phyloP scores from a whole-genome alignment of 179 eudicot genomes.

The Spinacia oleracea region DNA sequence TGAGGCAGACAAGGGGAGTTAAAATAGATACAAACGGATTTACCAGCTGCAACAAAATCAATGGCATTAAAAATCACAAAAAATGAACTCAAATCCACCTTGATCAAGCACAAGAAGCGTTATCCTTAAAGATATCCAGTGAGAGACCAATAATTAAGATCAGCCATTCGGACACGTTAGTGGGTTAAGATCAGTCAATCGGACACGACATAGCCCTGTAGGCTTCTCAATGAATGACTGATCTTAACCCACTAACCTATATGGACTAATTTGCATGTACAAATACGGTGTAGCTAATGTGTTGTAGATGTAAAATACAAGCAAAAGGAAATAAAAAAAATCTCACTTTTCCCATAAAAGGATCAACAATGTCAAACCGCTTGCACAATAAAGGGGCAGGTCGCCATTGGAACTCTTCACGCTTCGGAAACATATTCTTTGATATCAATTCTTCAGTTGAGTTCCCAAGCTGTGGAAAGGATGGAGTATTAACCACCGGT shows the following conservation, averaged over 20 bases:
- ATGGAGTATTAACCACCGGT: background rate
- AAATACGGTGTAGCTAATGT: background rate
- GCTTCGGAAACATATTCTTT: constrained; percentile 62
- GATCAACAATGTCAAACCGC: constrained; percentile 91
- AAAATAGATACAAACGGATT: too few species aligned
- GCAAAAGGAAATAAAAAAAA: background rate
- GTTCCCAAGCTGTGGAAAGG: constrained; percentile 41
- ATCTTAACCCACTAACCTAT: background rate
- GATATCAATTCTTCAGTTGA: constrained; percentile 44
- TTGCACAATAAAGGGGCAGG: constrained; percentile 89
- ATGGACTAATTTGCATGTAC: background rate
- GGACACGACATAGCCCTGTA: too few species aligned
- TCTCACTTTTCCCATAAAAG: constrained; percentile 71
- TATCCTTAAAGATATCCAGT: too few species aligned
- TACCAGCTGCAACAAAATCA: too few species aligned
- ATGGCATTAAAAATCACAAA: too few species aligned
- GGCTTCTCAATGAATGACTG: background rate
- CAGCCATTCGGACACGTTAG: too few species aligned
- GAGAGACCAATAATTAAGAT: too few species aligned
- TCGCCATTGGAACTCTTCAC: constrained; percentile 92
- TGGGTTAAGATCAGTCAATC: too few species aligned
- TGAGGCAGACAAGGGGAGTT: background rate
- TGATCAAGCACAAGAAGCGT: too few species aligned
- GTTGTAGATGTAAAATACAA: background rate
- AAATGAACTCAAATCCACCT: too few species aligned